Evolutionary conservation across 1,284 basidiomycete genomes (phyloP).

Genomic region (Ustilago vetiveriae): DNA sequence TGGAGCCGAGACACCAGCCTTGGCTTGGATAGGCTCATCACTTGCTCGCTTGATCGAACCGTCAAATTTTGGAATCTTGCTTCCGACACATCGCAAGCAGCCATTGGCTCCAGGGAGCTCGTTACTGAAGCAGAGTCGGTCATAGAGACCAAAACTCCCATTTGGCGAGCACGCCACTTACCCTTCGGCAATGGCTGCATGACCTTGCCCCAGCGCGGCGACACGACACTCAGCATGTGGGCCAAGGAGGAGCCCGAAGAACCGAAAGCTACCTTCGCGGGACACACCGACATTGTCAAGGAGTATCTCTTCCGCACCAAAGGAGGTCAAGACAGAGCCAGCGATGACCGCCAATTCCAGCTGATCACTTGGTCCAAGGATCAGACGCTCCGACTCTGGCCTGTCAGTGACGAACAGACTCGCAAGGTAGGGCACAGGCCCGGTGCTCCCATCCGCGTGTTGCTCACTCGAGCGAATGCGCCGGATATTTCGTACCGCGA

Average conservation of each 20-base stretch:
- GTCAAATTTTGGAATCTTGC: constrained; percentile 65
- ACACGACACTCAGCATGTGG: constrained; percentile 87
- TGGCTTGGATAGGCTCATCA: constrained; percentile 62
- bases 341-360: constrained; percentile 64
- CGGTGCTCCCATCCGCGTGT: constrained; percentile 70
- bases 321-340: constrained; percentile 68
- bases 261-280: constrained; percentile 82
- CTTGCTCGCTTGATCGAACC: constrained; percentile 64
- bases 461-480: constrained; percentile 69
- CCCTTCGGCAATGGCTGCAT: constrained; percentile 92
- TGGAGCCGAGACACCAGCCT: constrained; percentile 58
- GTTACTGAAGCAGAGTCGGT: constrained; percentile 66
- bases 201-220: constrained; percentile 87
- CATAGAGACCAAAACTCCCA: constrained; percentile 83
- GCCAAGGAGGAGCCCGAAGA: constrained; percentile 70
- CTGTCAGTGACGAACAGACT: constrained; percentile 76
- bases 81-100: constrained; percentile 47
- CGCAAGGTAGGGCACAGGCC: constrained; percentile 70
- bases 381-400: constrained; percentile 90
- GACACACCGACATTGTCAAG: constrained; percentile 91
- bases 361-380: constrained; percentile 97
- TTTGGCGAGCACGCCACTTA: constrained; percentile 90
- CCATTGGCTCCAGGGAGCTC: constrained; percentile 55
- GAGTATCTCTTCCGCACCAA: constrained; percentile 93
- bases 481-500: constrained; percentile 56